These are phyloP conservation scores for Silybum marianum DNA, from an alignment of 129 eudicot species.

Conservation along the genomic window DNA sequence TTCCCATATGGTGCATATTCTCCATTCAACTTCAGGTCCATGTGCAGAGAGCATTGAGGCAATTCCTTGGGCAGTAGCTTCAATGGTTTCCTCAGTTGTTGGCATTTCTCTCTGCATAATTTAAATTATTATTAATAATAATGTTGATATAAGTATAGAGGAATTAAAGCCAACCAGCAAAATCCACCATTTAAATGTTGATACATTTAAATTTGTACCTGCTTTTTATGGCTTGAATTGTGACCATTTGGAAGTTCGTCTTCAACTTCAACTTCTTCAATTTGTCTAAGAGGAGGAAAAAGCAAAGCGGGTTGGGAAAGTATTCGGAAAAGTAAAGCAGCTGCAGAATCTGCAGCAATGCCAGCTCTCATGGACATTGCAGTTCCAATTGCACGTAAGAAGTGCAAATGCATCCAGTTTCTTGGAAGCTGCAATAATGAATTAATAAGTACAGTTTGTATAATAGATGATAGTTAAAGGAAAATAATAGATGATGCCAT, in stretches of 20 bases:
- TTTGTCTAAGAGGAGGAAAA: constrained; percentile 91
- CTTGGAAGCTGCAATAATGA: constrained; percentile 75
- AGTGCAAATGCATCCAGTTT: constrained; percentile 99
- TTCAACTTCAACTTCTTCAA: constrained; percentile 72
- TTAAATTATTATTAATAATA: neutral
- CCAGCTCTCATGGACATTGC: constrained; percentile 99
- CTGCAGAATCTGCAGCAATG: constrained; percentile 98
- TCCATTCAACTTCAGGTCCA: constrained; percentile 99
- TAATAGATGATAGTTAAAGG: no score
- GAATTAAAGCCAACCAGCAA: constrained; percentile 1
- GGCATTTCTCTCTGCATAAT: constrained; percentile 66
- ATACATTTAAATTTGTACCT: constrained; percentile 43
- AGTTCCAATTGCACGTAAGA: constrained; percentile 92
- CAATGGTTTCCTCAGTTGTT: constrained; percentile 82
- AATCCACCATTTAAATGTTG: neutral
- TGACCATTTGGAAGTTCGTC: constrained; percentile 53
- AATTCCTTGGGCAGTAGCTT: constrained; percentile 97
- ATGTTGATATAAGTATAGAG: neutral
- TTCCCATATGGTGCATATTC: constrained; percentile 99
- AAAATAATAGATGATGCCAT: no score
- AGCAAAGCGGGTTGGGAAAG: constrained; percentile 97
- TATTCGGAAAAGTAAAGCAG: constrained; percentile 93
- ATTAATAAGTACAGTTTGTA: constrained; percentile 29
- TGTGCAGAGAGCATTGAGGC: constrained; percentile 98
- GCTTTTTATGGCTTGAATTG: constrained; percentile 53